Percentiles rank a stretch among this genome's conserved stretches.
Conservation (phyloP, 805 yeast species). For the Teunomyces lycoperdinae region DNA sequence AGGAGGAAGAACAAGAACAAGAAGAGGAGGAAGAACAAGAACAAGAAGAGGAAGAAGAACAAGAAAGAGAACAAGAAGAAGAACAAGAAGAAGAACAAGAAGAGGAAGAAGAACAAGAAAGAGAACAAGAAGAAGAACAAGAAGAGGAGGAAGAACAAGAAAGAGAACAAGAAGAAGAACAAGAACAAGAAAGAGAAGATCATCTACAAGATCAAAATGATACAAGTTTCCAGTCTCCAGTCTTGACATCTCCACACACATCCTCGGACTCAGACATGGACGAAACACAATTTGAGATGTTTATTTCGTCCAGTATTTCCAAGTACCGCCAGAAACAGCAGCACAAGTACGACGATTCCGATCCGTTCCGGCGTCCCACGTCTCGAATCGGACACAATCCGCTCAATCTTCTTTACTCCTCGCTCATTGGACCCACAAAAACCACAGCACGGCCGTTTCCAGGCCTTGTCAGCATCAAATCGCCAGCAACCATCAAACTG, state of each 20-base stretch:
- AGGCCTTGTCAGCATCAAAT: slow-evolving; percentile 21
- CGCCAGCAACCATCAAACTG: slow-evolving; percentile 37
- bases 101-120: background rate
- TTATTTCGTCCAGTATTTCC: slow-evolving; percentile 30
- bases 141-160: background rate
- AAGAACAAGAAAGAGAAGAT: background rate
- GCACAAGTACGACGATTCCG: slow-evolving; percentile 8
- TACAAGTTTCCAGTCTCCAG: background rate
- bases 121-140: background rate
- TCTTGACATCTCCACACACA: background rate
- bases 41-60: background rate
- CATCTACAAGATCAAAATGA: background rate
- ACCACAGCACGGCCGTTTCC: slow-evolving; percentile 13
- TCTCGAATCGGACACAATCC: slow-evolving; percentile 16
- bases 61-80: too few species aligned
- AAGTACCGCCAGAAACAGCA: slow-evolving; percentile 30
- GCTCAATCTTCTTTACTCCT: slow-evolving; percentile 25
- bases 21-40: background rate
- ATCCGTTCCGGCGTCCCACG: slow-evolving; percentile 7
- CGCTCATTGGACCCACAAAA: slow-evolving; percentile 11
- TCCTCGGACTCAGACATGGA: slow-evolving; percentile 10
- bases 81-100: background rate
- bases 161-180: background rate
- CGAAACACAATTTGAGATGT: slow-evolving; percentile 27
- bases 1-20: background rate